Conservation (phyloP, 148 eudicot species). For the Nepenthes gracilis region DNA sequence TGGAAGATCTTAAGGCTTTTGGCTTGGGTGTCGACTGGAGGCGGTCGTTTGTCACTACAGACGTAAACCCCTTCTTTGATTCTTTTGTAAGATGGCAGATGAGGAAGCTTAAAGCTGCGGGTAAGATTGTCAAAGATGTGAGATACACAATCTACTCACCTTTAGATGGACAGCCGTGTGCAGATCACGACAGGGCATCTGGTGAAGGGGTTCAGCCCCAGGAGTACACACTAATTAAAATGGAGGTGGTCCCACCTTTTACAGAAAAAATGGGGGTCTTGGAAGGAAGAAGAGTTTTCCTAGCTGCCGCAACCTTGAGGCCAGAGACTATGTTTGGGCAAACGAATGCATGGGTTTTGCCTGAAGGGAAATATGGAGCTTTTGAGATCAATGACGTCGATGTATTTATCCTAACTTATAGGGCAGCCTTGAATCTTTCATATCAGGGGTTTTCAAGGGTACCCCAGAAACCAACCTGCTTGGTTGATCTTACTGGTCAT, state of each 20-base stretch:
- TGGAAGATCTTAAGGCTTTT: constrained; percentile 78
- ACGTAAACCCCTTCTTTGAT: constrained; percentile 70
- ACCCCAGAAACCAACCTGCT: constrained; percentile 70
- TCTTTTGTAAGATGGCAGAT: constrained; percentile 86
- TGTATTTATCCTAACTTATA: constrained; percentile 53
- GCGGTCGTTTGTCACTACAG: constrained; percentile 80
- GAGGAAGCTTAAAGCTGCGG: constrained; percentile 59
- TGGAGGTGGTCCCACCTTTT: constrained; percentile 79
- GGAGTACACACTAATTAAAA: constrained; percentile 84
- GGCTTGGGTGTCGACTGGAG: constrained; percentile 95
- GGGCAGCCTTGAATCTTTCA: constrained; percentile 81
- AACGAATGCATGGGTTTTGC: constrained; percentile 91
- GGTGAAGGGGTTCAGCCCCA: constrained; percentile 98
- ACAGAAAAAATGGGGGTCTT: constrained; percentile 48
- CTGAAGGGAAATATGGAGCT: constrained; percentile 84
- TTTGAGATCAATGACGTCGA: constrained; percentile 81
- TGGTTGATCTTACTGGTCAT: constrained; percentile 70
- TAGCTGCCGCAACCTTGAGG: constrained; percentile 89
- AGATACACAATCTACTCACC: constrained; percentile 75
- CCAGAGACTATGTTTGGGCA: constrained; percentile 97
- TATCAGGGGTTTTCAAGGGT: constrained; percentile 58
- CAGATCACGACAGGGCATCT: constrained; percentile 93
- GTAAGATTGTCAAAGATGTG: constrained; percentile 81
- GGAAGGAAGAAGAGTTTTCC: constrained; percentile 66
- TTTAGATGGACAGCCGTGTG: constrained; percentile 91